Base-by-base conservation (phyloP, 345 rosid genomes). In the Viola odorata region DNA sequence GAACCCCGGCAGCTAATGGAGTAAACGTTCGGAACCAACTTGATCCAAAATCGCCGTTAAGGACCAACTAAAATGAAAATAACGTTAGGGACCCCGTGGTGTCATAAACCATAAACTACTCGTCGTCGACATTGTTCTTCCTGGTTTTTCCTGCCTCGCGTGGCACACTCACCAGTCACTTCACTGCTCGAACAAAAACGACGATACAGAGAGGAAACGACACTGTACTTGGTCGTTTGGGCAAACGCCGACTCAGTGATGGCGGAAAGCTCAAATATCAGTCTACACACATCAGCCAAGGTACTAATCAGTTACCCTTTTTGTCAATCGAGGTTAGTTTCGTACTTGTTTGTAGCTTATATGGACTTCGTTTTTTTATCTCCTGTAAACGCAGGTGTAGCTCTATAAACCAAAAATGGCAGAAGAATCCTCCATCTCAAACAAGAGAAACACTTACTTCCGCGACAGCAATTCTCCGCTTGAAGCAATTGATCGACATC, bases 401-500 rank as follows among this genome's bases (percentile, higher is more conserved):
- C 53, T 16, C 32, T 9, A 16, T 50, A 50, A 49, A 12, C n/a
- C 51, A 52, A 56, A 53, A 54, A 81, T 89, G 89, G 76, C 40
- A 40, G 80, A 23, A 23, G 32, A 58, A 42, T 69, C 63, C 53
- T 67, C 78, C 17, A 52, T 82, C 44, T 70, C 52, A n/a, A 56
- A 74, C 59, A 65, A 70, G 56, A 81, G 77, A 63, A 83, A 76
- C 59, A 66, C 48, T 42, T 87, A 87, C 70, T 5, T 63, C 1
- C 80, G 65, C 17, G 89, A 84, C 41, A 41, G 62, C 17, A 72
- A 82, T 60, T 54, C 73, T 78, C 75, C 73, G 47, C 17, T 65
- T 62, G 79, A 74, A 68, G 84, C 79, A 16, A 64, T 80, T 45
- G 96, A 87, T 52, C 58, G 62, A 55, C 92, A 89, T 75, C 86